Base-by-base conservation (phyloP, 805 yeast genomes). In the Saccharomyces jurei region DNA sequence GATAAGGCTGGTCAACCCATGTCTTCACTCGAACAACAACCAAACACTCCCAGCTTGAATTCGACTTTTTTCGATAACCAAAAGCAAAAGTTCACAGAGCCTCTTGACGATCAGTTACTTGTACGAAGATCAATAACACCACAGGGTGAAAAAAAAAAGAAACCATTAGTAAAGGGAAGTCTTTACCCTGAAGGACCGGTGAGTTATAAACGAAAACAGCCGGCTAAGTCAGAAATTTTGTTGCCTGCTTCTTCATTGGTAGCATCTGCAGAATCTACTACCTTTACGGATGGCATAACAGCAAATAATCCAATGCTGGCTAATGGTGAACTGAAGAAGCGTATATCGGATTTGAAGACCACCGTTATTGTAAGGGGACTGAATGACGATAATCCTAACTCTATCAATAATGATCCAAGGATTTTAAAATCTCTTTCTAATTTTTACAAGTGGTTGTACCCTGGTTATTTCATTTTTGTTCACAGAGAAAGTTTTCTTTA, bases 391-490 rank as follows among this genome's bases (percentile, higher is more conserved):
- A 58, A 61, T 31, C 50, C 61, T n/a, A 58, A 58, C 48, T 52
- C 60, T 13, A 49, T 68, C 3, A 66, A 65, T 50, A 67, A 62
- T 25, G 71, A 69, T 55, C 64, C 68, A 9, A 57, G 57, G 30
- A 63, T 70, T 14, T 52, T 70, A 11, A 60, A 64, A 49, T 61
- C 71, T 14, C 56, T 71, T n/a, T 69, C 72, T 2, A 68, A 69
- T 52, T 63, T 83, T 63, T 83, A 82, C 64, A 76, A 75, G n/a
- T 82, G 85, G 83, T 78, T 80, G 56, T 83, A 83, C 58, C 87
- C 87, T 3, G 87, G 82, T 57, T 77, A 80, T 58, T 80, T 81
- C 60, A 75, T 80, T 71, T 83, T 81, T 60, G 75, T 83, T n/a
- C 83, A 80, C 61, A 70, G 87, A 55, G 88, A 83, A 58, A 80